Base-by-base conservation (phyloP, 2,329 filamentous ascomycete species). In the Davidsoniella neocaledoniae region DNA sequence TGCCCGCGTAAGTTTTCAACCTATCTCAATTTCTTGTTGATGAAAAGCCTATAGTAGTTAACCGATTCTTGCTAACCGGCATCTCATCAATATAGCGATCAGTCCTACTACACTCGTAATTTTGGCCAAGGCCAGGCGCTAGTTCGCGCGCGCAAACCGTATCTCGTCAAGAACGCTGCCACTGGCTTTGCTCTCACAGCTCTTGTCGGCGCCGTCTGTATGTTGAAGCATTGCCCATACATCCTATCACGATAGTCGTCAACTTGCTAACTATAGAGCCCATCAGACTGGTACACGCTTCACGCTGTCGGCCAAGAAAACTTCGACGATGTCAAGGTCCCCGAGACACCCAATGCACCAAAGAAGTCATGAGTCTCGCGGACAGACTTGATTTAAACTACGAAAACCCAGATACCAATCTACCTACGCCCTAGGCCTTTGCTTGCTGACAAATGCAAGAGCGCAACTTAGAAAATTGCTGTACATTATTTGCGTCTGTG, bases 311-410 rank as follows among this genome's bases (percentile, higher is more conserved):
- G 90, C 41, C 91, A 96, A 66, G 91, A 96, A 65, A 86, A 95
- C 57, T 98, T 98, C 68, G 85, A 88, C 52, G 91, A 98, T 62
- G 88, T 96, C 58, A 81, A 86, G 62, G 81, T 96, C 37, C 91
- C 91, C 25, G 83, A 86, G 62, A 70, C 74, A 48, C 81, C 85
- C 10, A 7, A 40, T 6, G 25, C 46, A 4, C 8, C 48, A 14
- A 33, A 50, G 21, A 53, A 53, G 48, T 45, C 44, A 64, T 66
- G 46, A n/a, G 41, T 9, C 9, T 43, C 14, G 2, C 6, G 41
- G 19, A 14, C n/a, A 23, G 6, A 19, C 4, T 21, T 21, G 41
- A 43, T 43, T 21, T 14, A 43, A 19, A 43, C 9, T 12, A 25
- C 6, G 41, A 43, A 7, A 41, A 3, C 41, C 19, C 19, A 23